Evolutionary conservation across 164 flowering plant species (phyloP), one percentile per base, ranked within the genome.

Genomic region (Annona cherimola): DNA sequence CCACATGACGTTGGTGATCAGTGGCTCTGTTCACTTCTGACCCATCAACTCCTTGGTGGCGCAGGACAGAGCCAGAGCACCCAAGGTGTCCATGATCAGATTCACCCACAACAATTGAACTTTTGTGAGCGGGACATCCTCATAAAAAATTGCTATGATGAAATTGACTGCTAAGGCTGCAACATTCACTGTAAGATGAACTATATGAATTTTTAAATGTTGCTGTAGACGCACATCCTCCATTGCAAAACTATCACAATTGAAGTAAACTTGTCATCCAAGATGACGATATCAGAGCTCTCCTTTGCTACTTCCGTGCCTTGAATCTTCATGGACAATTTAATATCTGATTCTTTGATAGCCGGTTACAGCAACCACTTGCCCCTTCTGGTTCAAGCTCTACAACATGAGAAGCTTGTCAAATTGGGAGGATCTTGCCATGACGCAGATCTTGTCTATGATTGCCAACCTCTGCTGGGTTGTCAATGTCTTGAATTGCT

Each of bases 1-100:
- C 94, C 94, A 89, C 91, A 89, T 89, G 66, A 83, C 57, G 67
- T 83, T 85, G 55, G 87, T 86, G 41, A 89, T 86, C 4, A 89
- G 85, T 2, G 87, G 88, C 55, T 72, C 84, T 0, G 81, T 82
- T 4, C 85, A 26, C 35, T 26, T 26, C 35, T 26, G 35, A 26
- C 1, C 35, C 45, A 65, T 40, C 11, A 65, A 45, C 68, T 65
- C 68, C 45, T 65, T 42, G 18, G 46, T 65, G 44, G 68, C 45
- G n/a, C 45, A n/a, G 12, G 71, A 44, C 9, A 68, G 19, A 35
- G 71, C 71, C 61, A 68, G 46, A 19, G 71, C 71, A 14, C 61
- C 71, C 43, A 68, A 39, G 1, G 71, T 39, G 42, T 84, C 81
- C 84, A 84, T 81, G 4, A 83, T 81, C 12, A 84, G 77, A 67